Conservation (phyloP, 164 flowering plant genomes). For the Liriodendron chinense region DNA sequence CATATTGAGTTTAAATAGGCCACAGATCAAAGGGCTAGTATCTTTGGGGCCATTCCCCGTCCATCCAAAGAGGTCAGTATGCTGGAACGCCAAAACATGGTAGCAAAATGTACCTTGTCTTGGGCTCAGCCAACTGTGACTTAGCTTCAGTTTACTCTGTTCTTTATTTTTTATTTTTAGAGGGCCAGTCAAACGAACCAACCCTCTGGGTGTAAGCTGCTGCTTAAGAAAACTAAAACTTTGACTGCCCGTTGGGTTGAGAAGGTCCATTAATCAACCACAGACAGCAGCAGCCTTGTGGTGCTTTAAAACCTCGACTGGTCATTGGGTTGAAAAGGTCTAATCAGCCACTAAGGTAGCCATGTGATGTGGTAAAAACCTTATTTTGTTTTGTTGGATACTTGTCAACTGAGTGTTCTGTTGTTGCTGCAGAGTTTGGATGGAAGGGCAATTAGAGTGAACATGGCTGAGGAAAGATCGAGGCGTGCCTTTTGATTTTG, state of each 20-base stretch:
- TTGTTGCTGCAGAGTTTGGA: conserved; percentile 61
- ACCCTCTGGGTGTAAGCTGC: too few relatives aligned
- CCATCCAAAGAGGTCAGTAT: neutral
- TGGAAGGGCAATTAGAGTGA: conserved; percentile 82
- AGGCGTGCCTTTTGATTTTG: conserved; percentile 33
- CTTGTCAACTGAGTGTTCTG: neutral
- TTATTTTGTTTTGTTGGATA: neutral
- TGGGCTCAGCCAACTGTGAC: neutral
- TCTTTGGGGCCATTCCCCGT: neutral
- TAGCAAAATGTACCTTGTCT: neutral
- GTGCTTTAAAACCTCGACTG: neutral
- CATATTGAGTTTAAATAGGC: neutral
- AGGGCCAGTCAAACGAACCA: too few relatives aligned
- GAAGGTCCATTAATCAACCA: neutral
- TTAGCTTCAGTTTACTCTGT: neutral
- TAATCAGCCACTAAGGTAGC: neutral
- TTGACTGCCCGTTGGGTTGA: neutral
- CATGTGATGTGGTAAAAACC: neutral
- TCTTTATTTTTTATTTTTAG: too few relatives aligned
- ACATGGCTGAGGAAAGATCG: conserved; percentile 68
- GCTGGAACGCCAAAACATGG: neutral
- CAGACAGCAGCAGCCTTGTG: too few relatives aligned
- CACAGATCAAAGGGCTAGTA: too few relatives aligned
- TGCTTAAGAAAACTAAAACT: neutral
- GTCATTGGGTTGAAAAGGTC: neutral